A percentile compares a stretch with the other conserved stretches of the same genome.
These are phyloP conservation scores for Psilocybe cyanescens DNA, from an alignment of 768 basidiomycete species.

Conservation along the genomic window DNA sequence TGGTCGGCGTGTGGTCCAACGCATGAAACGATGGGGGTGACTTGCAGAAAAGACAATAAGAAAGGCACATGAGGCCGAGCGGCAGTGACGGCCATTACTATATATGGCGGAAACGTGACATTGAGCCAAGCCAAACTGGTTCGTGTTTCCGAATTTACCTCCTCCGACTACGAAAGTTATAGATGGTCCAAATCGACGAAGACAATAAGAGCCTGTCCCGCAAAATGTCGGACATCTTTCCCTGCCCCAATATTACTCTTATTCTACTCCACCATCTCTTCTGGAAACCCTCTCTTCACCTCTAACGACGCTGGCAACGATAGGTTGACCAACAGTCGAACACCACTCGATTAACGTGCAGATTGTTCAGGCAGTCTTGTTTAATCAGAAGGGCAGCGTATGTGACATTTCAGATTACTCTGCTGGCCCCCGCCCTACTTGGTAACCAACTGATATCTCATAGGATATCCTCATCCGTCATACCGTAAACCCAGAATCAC, in stretches of 20 bases:
- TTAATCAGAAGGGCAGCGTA: background rate
- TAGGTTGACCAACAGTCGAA: conserved; percentile 1
- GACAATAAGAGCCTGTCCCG: conserved; percentile 34
- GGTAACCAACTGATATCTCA: background rate
- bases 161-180: conserved; percentile 11
- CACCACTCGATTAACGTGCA: background rate
- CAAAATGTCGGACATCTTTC: conserved; percentile 27
- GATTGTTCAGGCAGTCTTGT: background rate
- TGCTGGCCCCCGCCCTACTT: background rate
- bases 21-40: conserved; percentile 11
- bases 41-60: conserved; percentile 29
- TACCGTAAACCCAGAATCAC: background rate
- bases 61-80: conserved; percentile 18
- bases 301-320: conserved; percentile 6
- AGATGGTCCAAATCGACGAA: conserved; percentile 23
- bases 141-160: conserved; percentile 12
- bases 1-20: background rate
- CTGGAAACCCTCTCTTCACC: conserved; percentile 1
- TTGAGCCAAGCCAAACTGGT: conserved; percentile 9
- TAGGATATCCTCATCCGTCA: background rate
- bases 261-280: conserved; percentile 12
- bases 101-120: conserved; percentile 17
- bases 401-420: background rate
- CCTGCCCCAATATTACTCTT: conserved; percentile 14
- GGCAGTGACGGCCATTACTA: conserved; percentile 15